Base-by-base conservation (phyloP, 257 asterid genomes). In the Coffea eugenioides region DNA sequence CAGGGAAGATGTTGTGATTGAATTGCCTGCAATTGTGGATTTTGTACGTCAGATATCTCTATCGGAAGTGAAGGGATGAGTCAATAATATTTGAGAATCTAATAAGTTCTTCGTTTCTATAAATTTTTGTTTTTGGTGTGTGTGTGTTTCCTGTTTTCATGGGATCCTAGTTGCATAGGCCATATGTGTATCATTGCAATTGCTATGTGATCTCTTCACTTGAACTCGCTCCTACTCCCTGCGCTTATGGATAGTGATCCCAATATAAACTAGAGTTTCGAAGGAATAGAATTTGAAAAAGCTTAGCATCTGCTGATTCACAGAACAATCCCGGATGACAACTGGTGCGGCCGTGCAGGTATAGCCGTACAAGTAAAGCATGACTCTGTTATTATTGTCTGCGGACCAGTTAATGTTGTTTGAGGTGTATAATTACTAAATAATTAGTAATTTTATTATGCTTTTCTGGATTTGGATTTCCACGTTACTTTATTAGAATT, bases 21-120 rank as follows among this genome's bases (percentile, higher is more conserved):
- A 54, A 71, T 31, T 14, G 64, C 25, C 8, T 72, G 79, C 74
- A 31, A 68, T 43, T 76, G 69, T 65, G 62, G 78, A 80, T 65
- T 51, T 23, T 52, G 54, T 75, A 21, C 72, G 14, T 6, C 43
- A n/a, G 43, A 59, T 73, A 64, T 46, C 52, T 51, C 56, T 7
- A 56, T 51, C 59, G 75, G 81, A 70, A 27, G 56, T 66, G 69
- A 39, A 49, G 6, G 49, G 25, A n/a, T 59, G 25, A 31, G 20
- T 48, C 43, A 39, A 39, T 0, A 69, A 76, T 69, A 69, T 57
- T 75, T 69, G 73, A 36, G 73, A 16, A 57, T 69, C 72, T 39
- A 34, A 76, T 39, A 34, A 76, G 74, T 70, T 76, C 27, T 71
- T 79, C 67, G 41, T 57, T 36, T 18, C 43, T 61, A 6, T 52